Conservation (phyloP, 2,329 filamentous ascomycete species). For the Talaromyces rugulosus region DNA sequence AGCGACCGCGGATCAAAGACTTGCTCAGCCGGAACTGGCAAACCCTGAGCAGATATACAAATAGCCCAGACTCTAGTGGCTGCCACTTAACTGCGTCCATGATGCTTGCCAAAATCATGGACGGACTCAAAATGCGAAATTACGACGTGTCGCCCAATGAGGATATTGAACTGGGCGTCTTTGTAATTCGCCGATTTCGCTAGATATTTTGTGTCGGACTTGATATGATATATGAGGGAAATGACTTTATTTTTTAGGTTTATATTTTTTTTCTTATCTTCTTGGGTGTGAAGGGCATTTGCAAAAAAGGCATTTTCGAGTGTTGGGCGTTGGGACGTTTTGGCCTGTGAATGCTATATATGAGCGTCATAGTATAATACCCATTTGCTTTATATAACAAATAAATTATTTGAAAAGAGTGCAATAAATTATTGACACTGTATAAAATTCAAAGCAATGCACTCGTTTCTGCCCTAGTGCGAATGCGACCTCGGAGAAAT, state of each 20-base stretch:
- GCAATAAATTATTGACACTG: no score
- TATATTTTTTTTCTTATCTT: background rate
- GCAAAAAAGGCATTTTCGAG: background rate
- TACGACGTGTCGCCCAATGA: slow-evolving; percentile 42
- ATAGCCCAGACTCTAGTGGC: slow-evolving; percentile 18
- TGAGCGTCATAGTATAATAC: slow-evolving; percentile 8
- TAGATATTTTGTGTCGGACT: slow-evolving; percentile 14
- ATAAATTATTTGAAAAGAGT: background rate
- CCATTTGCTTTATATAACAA: slow-evolving; percentile 9
- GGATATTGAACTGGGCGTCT: slow-evolving; percentile 46
- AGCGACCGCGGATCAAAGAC: slow-evolving; percentile 56
- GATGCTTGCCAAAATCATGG: slow-evolving; percentile 56
- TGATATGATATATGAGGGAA: background rate
- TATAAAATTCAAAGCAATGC: no score
- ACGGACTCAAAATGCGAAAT: slow-evolving; percentile 52
- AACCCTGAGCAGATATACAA: slow-evolving; percentile 28
- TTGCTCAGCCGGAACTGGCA: slow-evolving; percentile 41
- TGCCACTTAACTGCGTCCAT: slow-evolving; percentile 48
- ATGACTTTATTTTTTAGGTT: background rate
- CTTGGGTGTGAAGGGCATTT: background rate
- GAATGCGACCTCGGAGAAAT: slow-evolving; percentile 3
- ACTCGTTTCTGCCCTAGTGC: background rate
- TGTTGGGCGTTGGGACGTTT: background rate
- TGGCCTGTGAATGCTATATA: background rate
- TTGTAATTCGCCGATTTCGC: slow-evolving; percentile 44